Base-by-base conservation (phyloP, 768 basidiomycete genomes). In the Filobasidium wieringae region DNA sequence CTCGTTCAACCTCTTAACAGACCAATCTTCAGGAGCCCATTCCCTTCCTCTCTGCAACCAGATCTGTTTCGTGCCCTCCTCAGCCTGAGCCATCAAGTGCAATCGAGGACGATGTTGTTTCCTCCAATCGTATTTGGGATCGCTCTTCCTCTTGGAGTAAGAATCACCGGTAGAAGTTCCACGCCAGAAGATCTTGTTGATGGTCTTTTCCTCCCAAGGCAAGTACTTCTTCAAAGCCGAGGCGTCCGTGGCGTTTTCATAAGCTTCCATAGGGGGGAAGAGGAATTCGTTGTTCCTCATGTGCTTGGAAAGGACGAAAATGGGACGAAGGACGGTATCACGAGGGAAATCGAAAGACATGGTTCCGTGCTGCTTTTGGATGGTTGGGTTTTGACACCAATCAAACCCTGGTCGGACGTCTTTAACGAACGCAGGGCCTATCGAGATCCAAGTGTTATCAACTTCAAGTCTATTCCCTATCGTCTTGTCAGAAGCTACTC, bases 171-270 rank as follows among this genome's bases (percentile, higher is more conserved):
- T 73, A 3, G 71, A 72, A 37, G 67, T 69, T 0, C 76, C 76
- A 6, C 75, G 61, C 75, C 75, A 76, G 32, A 75, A 68, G 6
- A 76, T 47, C 29, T 68, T 63, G 31, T 73, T 66, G 57, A 74
- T 67, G 17, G 68, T 67, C 43, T 75, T 72, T 34, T 73, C 68
- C 40, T 70, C 66, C 76, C 76, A 76, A 2, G 68, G 63, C 12
- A 66, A 65, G 49, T 58, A 63, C 41, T 66, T 62, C 34, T 59
- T 59, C 30, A 50, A 17, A 7, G 62, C 65, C 12, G 43, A 31
- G 4, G 57, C 24, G n/a, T 62, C 58, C 24, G 67, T 68, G n/a
- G 60, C 54, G 55, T 68, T 68, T 15, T 68, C 67, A 52, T 68
- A 68, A 19, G 66, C 68, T 52, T 70, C 67, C 34, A 72, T 59